Conservation (phyloP, 1,139 yeast genomes). For the Wickerhamomyces sp. region DNA sequence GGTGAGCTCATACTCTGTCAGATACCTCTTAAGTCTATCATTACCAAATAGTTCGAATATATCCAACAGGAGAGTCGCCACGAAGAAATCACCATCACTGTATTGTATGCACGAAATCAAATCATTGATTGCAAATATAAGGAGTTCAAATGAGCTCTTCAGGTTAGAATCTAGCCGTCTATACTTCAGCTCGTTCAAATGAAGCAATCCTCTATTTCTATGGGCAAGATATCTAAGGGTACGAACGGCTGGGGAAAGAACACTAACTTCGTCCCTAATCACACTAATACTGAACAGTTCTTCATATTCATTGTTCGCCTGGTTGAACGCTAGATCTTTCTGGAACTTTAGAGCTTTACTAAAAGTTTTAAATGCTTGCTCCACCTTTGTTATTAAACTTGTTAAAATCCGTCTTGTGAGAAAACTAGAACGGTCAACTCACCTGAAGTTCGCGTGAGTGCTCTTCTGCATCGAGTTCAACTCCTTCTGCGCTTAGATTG, state of each 20-base stretch:
- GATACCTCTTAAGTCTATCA: constrained; percentile 50
- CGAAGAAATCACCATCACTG: constrained; percentile 57
- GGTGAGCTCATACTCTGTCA: constrained; percentile 59
- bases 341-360: constrained; percentile 67
- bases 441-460: constrained; percentile 78
- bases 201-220: constrained; percentile 75
- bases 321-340: constrained; percentile 39
- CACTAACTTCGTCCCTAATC: constrained; percentile 48
- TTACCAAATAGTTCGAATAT: constrained; percentile 45
- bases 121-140: constrained; percentile 46
- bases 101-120: constrained; percentile 51
- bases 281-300: constrained; percentile 50
- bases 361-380: constrained; percentile 75
- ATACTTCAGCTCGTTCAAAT: constrained; percentile 44
- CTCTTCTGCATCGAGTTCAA: constrained; percentile 68
- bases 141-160: constrained; percentile 26
- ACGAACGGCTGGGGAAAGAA: constrained; percentile 64
- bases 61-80: constrained; percentile 44
- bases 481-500: constrained; percentile 69
- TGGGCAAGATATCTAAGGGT: constrained; percentile 71
- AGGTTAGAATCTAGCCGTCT: constrained; percentile 16
- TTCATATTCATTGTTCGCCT: constrained; percentile 54
- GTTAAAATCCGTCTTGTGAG: neutral
- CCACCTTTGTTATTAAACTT: constrained; percentile 48
- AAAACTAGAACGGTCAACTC: constrained; percentile 8